Percentiles rank a stretch among this genome's conserved stretches.
Conservation (phyloP, 176 grass and related monocot species). For the Avena eriantha region DNA sequence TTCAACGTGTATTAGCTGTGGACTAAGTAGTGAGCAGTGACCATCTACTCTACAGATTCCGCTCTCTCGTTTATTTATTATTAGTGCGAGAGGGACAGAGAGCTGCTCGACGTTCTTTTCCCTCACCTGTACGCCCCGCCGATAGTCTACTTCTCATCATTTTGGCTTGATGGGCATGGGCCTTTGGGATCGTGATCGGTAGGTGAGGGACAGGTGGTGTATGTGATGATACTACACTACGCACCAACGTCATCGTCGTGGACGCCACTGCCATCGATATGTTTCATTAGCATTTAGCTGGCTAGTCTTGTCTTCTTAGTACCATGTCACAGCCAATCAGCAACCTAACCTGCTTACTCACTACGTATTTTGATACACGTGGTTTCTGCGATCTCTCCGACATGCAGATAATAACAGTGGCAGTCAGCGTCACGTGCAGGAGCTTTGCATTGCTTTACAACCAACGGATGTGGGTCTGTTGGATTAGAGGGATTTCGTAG, state of each 20-base stretch:
- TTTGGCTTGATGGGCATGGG: slow-evolving; percentile 15
- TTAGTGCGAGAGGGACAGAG: not conserved
- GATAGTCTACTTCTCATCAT: not conserved
- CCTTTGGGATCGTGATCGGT: slow-evolving; percentile 40
- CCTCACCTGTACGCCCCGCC: not conserved
- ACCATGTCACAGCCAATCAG: slow-evolving; percentile 27
- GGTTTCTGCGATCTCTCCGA: slow-evolving; percentile 4
- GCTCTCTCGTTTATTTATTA: too few relatives aligned
- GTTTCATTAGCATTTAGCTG: slow-evolving; percentile 30
- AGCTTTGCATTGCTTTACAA: not conserved
- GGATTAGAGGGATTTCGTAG: too few relatives aligned
- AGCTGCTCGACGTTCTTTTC: not conserved
- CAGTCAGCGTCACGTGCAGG: not conserved
- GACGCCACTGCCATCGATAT: slow-evolving; percentile 1
- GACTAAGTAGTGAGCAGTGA: not conserved
- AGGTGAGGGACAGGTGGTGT: slow-evolving; percentile 48
- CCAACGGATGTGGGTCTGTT: not conserved
- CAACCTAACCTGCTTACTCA: slow-evolving; percentile 43
- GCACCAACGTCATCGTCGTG: slow-evolving; percentile 30
- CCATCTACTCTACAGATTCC: not conserved
- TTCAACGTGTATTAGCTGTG: not conserved
- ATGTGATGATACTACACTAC: slow-evolving; percentile 21
- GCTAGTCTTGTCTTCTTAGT: slow-evolving; percentile 34
- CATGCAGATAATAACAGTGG: slow-evolving; percentile 4
- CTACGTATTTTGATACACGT: not conserved